phyloP scores from a whole-genome alignment of 1,139 yeast species.

The Yamadazyma sp. region DNA sequence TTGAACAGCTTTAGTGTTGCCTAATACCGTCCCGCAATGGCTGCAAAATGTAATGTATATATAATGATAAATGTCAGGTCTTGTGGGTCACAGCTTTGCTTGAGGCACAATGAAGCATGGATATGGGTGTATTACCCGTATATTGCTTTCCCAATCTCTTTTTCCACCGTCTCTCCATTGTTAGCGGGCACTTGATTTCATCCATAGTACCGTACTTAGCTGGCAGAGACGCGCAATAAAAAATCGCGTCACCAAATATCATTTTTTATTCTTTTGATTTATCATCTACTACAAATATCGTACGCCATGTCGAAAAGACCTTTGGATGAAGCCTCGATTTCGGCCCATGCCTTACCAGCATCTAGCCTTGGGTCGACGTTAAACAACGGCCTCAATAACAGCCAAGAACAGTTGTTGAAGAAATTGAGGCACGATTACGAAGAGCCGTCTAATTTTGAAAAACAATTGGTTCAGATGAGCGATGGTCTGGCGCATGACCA shows the following conservation, averaged over 20 bases:
- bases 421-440: conserved; percentile 22
- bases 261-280: not conserved
- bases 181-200: too few species aligned
- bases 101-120: too few species aligned
- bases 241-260: conserved; percentile 1
- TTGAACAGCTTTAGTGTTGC: conserved; percentile 5
- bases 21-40: not conserved
- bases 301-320: conserved; percentile 15
- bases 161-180: not conserved
- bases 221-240: conserved; percentile 2
- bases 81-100: too few species aligned
- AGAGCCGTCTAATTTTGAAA: conserved; percentile 64
- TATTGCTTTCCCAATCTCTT: too few species aligned
- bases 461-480: conserved; percentile 59
- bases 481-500: conserved; percentile 25
- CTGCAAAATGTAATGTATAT: not conserved
- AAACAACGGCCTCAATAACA: conserved; percentile 21
- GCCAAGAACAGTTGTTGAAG: conserved; percentile 37
- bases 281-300: not conserved
- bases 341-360: conserved; percentile 47
- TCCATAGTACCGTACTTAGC: too few species aligned
- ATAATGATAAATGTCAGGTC: too few species aligned
- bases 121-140: too few species aligned
- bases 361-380: conserved; percentile 34
- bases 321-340: conserved; percentile 18